phyloP scores from a whole-genome alignment of 805 yeast species.

The Candida succiphila region DNA sequence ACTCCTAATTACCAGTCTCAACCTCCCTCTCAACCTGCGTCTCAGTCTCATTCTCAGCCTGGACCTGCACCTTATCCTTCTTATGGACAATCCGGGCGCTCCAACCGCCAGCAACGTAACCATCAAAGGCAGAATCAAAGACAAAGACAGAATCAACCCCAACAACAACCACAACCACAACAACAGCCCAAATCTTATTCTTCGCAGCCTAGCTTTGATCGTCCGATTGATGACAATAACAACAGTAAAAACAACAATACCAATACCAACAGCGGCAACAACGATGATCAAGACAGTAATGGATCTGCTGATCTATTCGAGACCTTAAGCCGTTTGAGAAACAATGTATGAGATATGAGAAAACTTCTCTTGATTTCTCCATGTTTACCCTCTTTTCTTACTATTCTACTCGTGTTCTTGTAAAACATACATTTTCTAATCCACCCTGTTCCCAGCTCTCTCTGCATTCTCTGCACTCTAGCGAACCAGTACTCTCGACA shows the following conservation, averaged over 20 bases:
- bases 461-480: too few relatives aligned
- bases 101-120: constrained; percentile 1
- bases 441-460: too few relatives aligned
- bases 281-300: constrained; percentile 11
- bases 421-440: too few relatives aligned
- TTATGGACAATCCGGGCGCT: neutral
- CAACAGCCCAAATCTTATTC: constrained; percentile 1
- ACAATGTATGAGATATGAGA: constrained; percentile 27
- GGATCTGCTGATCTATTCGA: constrained; percentile 25
- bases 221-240: neutral
- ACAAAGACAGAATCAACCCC: too few relatives aligned
- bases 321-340: constrained; percentile 26
- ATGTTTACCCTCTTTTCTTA: too few relatives aligned
- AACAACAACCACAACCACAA: constrained; percentile 1
- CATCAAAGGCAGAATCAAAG: constrained; percentile 1
- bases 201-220: neutral
- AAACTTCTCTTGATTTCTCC: too few relatives aligned
- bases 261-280: constrained; percentile 5
- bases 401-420: too few relatives aligned
- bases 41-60: too few relatives aligned
- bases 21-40: neutral
- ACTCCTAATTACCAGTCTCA: constrained; percentile 4
- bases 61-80: neutral
- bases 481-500: too few relatives aligned
- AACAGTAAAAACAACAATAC: constrained; percentile 10